Evolutionary conservation across 495 filamentous ascomycete species (phyloP).

Genomic region (Aspergillus sclerotiicarbonarius): DNA sequence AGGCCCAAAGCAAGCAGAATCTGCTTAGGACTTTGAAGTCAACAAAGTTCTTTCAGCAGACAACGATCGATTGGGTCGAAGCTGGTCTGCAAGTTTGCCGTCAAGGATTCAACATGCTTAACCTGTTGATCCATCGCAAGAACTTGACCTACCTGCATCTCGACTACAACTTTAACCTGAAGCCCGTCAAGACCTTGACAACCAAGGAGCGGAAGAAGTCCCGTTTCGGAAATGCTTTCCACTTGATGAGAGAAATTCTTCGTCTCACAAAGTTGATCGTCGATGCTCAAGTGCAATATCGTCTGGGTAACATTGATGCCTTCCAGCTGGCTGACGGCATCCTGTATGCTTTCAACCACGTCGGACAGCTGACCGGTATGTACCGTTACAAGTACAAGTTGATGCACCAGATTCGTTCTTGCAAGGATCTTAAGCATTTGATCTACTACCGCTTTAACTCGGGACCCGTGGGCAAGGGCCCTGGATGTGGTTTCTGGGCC

Average conservation of each 20-base stretch:
- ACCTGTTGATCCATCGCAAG: constrained; percentile 96
- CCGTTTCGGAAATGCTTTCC: constrained; percentile 98
- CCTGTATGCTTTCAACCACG: constrained; percentile 98
- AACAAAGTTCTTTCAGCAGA: constrained; percentile 99
- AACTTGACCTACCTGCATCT: constrained; percentile 98
- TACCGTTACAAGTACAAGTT: constrained; percentile 99
- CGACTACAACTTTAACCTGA: constrained; percentile 99
- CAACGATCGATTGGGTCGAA: constrained; percentile 99
- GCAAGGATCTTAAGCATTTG: constrained; percentile 98
- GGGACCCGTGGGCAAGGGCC: constrained; percentile 94
- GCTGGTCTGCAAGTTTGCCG: constrained; percentile 97
- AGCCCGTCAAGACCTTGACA: constrained; percentile 97
- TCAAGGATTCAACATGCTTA: constrained; percentile 99
- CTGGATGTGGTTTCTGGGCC: constrained; percentile 99
- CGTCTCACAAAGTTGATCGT: constrained; percentile 97
- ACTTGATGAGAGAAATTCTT: constrained; percentile 98
- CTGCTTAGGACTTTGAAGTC: constrained; percentile 84
- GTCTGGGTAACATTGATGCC: constrained; percentile 96
- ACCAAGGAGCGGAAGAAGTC: constrained; percentile 99
- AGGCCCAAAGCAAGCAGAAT: constrained; percentile 93
- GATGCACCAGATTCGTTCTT: constrained; percentile 99
- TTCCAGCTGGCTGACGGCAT: constrained; percentile 99
- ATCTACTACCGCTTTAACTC: constrained; percentile 99
- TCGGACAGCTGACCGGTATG: constrained; percentile 98
- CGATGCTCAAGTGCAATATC: constrained; percentile 97